Conservation (phyloP, 352 stramenopile genomes). For the Phytophthora pini region DNA sequence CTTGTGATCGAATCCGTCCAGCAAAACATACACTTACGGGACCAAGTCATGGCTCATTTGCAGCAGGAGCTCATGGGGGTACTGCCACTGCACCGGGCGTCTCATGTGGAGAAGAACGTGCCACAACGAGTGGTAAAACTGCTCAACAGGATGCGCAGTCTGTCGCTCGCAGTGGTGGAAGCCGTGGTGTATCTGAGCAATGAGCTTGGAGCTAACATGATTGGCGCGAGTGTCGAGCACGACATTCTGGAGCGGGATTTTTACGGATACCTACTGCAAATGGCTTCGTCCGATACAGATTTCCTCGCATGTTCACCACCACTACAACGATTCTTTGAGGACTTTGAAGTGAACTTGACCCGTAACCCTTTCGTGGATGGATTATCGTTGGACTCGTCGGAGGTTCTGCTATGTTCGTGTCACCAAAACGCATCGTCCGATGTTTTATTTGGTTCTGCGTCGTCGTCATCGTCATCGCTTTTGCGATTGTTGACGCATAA, state of each 20-base stretch:
- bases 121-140: slow-evolving; percentile 48
- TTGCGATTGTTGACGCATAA: slow-evolving; percentile 61
- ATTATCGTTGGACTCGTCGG: slow-evolving; percentile 68
- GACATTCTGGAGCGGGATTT: slow-evolving; percentile 54
- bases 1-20: slow-evolving; percentile 59
- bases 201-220: slow-evolving; percentile 24
- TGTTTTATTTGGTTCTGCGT: slow-evolving; percentile 39
- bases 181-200: slow-evolving; percentile 63
- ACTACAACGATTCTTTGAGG: slow-evolving; percentile 51
- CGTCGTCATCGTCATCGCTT: slow-evolving; percentile 46
- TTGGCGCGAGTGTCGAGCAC: slow-evolving; percentile 15
- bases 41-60: slow-evolving; percentile 52
- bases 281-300: slow-evolving; percentile 58
- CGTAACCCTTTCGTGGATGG: slow-evolving; percentile 75
- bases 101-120: slow-evolving; percentile 34
- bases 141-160: slow-evolving; percentile 64
- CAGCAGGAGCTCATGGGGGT: slow-evolving; percentile 43
- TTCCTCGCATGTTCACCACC: slow-evolving; percentile 44
- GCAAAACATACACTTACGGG: slow-evolving; percentile 54
- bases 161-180: slow-evolving; percentile 72
- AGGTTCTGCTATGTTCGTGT: slow-evolving; percentile 73
- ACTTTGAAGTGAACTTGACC: slow-evolving; percentile 48
- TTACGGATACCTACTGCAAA: slow-evolving; percentile 49
- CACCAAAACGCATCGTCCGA: slow-evolving; percentile 38
- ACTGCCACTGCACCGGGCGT: slow-evolving; percentile 26